These are phyloP conservation scores for Diaporthe sp. DNA, from an alignment of 2,329 filamentous ascomycete species.

Conservation along the genomic window DNA sequence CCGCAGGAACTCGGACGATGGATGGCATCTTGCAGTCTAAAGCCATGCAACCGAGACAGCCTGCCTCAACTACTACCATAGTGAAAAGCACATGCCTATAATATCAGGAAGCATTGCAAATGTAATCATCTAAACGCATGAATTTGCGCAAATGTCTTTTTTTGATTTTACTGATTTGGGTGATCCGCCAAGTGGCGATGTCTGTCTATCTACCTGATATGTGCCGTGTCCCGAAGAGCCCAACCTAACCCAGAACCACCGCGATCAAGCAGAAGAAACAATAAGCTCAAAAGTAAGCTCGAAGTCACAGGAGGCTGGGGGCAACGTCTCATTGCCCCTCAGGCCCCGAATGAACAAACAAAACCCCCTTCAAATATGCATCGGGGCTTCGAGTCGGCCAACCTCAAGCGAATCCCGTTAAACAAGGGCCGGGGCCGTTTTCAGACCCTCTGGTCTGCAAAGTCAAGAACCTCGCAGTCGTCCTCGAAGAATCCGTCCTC, in stretches of 20 bases:
- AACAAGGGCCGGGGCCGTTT: slow-evolving; percentile 21
- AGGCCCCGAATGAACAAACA: slow-evolving; percentile 33
- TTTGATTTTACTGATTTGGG: slow-evolving; percentile 31
- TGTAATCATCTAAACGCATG: slow-evolving; percentile 9
- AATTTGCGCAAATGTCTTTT: slow-evolving; percentile 10
- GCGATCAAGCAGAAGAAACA: slow-evolving; percentile 29
- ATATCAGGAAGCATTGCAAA: slow-evolving; percentile 14
- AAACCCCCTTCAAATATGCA: slow-evolving; percentile 5
- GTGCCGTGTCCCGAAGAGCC: slow-evolving; percentile 37
- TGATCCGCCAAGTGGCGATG: slow-evolving; percentile 36
- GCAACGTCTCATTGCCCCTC: slow-evolving; percentile 40
- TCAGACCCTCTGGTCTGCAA: slow-evolving; percentile 79
- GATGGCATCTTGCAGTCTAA: not conserved
- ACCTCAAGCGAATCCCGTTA: slow-evolving; percentile 16
- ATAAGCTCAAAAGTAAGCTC: slow-evolving; percentile 35
- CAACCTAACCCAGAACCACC: slow-evolving; percentile 31
- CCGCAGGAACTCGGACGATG: not conserved
- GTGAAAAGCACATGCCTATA: not conserved
- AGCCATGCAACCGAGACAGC: not conserved
- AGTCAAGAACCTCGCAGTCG: slow-evolving; percentile 91
- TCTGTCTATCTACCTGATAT: slow-evolving; percentile 36
- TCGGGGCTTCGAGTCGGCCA: slow-evolving; percentile 27
- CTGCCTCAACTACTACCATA: not conserved
- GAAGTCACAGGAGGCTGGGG: slow-evolving; percentile 23
- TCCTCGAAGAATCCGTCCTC: slow-evolving; percentile 91